These are phyloP conservation scores for Gossypium trilobum DNA, from an alignment of 441 rosid genomes.

Conservation along the genomic window DNA sequence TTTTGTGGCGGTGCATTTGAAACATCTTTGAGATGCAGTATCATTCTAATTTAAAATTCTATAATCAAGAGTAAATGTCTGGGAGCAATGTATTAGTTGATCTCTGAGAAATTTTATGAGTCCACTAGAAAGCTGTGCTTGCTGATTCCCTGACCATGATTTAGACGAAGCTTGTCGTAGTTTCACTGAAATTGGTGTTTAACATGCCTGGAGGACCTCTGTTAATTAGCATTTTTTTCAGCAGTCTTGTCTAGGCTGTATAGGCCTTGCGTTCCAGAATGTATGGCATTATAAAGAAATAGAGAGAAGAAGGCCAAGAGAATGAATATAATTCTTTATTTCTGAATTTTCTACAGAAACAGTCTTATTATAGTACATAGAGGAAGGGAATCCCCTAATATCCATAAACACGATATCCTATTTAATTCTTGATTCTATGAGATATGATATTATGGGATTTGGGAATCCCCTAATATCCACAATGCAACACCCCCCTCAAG, in stretches of 20 bases:
- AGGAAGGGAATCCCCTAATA: no score
- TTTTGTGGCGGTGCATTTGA: neutral
- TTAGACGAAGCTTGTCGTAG: neutral
- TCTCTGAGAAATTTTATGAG: neutral
- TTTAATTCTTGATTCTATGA: no score
- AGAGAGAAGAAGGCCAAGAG: no score
- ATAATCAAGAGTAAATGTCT: neutral
- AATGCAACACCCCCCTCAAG: no score
- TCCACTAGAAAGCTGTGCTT: neutral
- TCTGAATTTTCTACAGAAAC: no score
- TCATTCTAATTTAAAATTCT: neutral
- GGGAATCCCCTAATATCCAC: no score
- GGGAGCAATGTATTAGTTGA: neutral
- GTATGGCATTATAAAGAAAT: neutral
- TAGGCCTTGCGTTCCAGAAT: neutral
- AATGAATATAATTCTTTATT: no score
- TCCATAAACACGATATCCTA: no score
- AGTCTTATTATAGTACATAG: no score
- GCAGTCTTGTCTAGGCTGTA: slow-evolving; percentile 7
- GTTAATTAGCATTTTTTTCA: neutral
- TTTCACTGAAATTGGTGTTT: neutral
- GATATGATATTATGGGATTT: no score
- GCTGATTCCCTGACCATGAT: neutral
- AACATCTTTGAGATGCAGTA: neutral
- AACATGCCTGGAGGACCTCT: neutral